Base-by-base conservation (phyloP, 345 rosid genomes). In the Clarkia xantiana region DNA sequence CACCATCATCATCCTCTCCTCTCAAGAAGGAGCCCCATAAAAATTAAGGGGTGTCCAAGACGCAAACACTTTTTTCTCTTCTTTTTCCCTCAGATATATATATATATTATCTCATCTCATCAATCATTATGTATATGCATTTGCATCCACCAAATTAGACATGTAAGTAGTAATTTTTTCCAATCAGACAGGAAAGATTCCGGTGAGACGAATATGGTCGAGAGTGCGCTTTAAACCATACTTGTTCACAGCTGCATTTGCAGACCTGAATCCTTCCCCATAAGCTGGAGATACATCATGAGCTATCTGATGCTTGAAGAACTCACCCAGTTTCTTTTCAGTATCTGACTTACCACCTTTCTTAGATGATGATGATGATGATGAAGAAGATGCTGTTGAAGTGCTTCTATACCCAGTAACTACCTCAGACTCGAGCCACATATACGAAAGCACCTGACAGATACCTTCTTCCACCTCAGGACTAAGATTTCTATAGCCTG, bases 401-500 rank as follows among this genome's bases (percentile, higher is more conserved):
- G 65, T 50, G 67, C 56, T 63, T 61, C 63, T 70, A 36, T 71
- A 63, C 17, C 43, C 66, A 39, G 96, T 81, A 57, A 83, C 53
- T 42, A 90, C 97, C 71, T 90, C 97, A 18, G 98, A 67, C 52
- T 90, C 98, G 9, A 90, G 94, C 98, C 96, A 90, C 94, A 90
- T 79, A 65, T 81, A 54, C 3, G 98, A 86, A 54, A 91, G 76
- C 46, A 77, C 76, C 65, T 91, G 98, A 64, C 98, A 91, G 58
- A 91, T 81, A 22, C 98, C 98, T 83, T 86, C 94, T 77, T 86
- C 98, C 19, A 86, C 94, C 65, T 78, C 94, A 7, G 93, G 82
- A 70, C 54, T 76, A 20, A 91, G 89, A 72, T 91, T 78, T 12
- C 85, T 60, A 56, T 74, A 91, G 36, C 98, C 98, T 84, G 65